Conservation (phyloP, 306 rosid genomes). For the Hylodesmum podocarpum region DNA sequence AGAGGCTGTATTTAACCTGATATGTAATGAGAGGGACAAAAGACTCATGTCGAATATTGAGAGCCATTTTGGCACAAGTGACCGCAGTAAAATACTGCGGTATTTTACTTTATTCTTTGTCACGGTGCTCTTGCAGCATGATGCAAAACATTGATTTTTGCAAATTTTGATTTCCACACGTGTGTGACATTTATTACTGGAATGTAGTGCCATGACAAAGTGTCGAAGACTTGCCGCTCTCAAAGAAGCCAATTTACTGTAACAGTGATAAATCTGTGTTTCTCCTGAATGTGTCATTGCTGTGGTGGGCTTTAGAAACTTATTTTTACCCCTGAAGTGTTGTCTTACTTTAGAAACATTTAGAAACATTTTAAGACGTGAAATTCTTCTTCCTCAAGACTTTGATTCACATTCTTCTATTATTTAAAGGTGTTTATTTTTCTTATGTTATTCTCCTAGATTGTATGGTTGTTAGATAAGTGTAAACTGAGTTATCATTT, state of each 20-base stretch:
- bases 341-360: background rate
- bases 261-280: background rate
- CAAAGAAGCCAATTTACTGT: slow-evolving; percentile 54
- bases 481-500: background rate
- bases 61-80: slow-evolving; percentile 42
- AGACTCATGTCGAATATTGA: slow-evolving; percentile 49
- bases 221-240: slow-evolving; percentile 59
- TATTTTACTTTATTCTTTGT: slow-evolving; percentile 12
- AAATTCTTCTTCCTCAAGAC: background rate
- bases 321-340: too few species aligned
- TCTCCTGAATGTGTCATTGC: too few species aligned
- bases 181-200: background rate
- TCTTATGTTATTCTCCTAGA: background rate
- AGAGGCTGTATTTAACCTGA: slow-evolving; percentile 67
- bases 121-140: background rate
- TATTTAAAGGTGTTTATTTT: background rate
- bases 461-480: background rate
- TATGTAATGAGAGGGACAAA: slow-evolving; percentile 44
- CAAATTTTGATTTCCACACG: background rate
- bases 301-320: too few species aligned
- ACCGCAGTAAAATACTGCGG: too few species aligned
- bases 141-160: background rate
- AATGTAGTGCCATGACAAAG: slow-evolving; percentile 33
- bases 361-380: background rate
- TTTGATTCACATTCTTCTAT: background rate